Evolutionary conservation across 768 basidiomycete genomes (phyloP).

Genomic region (Phaffia australis): DNA sequence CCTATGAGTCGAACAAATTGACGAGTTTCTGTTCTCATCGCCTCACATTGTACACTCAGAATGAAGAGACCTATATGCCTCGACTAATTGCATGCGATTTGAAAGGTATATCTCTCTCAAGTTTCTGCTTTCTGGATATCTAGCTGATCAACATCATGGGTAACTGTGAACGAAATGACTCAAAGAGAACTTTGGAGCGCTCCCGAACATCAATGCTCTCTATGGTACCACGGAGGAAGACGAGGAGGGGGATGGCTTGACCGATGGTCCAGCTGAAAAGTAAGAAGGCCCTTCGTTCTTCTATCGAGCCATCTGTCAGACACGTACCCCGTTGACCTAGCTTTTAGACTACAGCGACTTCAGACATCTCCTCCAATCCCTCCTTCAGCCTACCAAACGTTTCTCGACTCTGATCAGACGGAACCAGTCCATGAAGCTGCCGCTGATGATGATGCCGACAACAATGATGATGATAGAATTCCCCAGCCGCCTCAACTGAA

Average conservation of each 20-base stretch:
- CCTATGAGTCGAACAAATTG: neutral
- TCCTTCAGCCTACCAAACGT: constrained; percentile 22
- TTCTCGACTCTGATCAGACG: neutral
- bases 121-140: neutral
- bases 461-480: neutral
- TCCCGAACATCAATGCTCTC: constrained; percentile 25
- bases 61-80: constrained; percentile 22
- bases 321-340: neutral
- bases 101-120: constrained; percentile 8
- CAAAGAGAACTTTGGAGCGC: constrained; percentile 23
- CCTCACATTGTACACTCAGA: neutral
- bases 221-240: constrained; percentile 8
- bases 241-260: neutral
- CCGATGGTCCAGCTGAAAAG: neutral
- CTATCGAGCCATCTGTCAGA: neutral
- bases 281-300: neutral
- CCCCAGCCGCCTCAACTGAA: constrained; percentile 6
- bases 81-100: constrained; percentile 17
- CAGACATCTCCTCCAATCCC: neutral
- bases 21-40: no score
- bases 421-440: no score
- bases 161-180: no score
- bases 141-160: no score
- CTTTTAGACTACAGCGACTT: constrained; percentile 13
- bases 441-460: neutral